A percentile compares a stretch with the other conserved stretches of the same genome.
phyloP scores from a whole-genome alignment of 1,284 basidiomycete genomes.

The Termitomyces sp. region DNA sequence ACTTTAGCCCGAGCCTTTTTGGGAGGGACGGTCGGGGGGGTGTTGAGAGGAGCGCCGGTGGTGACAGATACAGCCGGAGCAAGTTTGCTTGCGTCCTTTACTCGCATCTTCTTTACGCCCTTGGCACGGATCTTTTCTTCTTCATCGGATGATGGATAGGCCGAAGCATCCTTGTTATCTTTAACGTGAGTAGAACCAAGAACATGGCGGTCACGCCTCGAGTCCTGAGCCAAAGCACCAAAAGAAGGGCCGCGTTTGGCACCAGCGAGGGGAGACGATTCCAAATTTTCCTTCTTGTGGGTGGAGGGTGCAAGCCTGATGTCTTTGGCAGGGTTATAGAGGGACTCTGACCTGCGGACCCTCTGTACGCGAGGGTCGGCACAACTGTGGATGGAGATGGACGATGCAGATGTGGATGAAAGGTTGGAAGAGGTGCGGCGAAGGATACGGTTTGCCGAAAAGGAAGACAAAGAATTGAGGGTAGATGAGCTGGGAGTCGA shows the following conservation, averaged over 20 bases:
- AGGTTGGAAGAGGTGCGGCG: constrained; percentile 38
- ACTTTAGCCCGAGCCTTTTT: constrained; percentile 16
- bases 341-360: constrained; percentile 37
- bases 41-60: constrained; percentile 12
- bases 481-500: constrained; percentile 67
- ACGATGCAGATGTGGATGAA: constrained; percentile 34
- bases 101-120: constrained; percentile 59
- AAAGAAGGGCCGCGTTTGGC: constrained; percentile 48
- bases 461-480: constrained; percentile 43
- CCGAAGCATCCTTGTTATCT: constrained; percentile 24
- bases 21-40: constrained; percentile 9
- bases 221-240: constrained; percentile 36
- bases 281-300: constrained; percentile 17
- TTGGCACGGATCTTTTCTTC: constrained; percentile 62
- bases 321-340: constrained; percentile 30
- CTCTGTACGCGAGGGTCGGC: constrained; percentile 38
- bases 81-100: constrained; percentile 27
- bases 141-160: constrained; percentile 65
- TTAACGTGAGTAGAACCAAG: constrained; percentile 15
- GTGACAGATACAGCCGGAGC: constrained; percentile 19
- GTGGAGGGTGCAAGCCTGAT: constrained; percentile 13
- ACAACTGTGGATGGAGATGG: constrained; percentile 26
- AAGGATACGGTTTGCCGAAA: constrained; percentile 26
- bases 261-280: constrained; percentile 12
- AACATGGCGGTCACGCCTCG: constrained; percentile 25